Base-by-base conservation (phyloP, 1,284 basidiomycete genomes). In the Farysia itapuensis region DNA sequence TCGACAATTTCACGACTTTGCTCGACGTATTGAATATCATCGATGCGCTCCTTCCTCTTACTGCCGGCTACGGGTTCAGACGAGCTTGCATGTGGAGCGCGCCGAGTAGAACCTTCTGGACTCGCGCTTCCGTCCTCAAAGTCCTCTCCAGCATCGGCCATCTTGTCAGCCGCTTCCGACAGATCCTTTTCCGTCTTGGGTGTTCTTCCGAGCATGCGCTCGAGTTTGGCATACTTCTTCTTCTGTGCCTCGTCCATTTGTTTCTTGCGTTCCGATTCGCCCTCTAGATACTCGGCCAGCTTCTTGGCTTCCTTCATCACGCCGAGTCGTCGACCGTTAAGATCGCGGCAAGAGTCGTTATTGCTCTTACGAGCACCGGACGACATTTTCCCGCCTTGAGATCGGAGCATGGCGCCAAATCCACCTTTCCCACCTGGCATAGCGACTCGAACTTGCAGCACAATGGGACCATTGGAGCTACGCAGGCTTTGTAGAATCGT, bases 251-350 rank as follows among this genome's bases (percentile, higher is more conserved):
- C 65, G 35, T 64, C 53, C 39, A 75, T 52, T 31, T 87, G 88
- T 40, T 87, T 86, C 67, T 88, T 83, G 30, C 93, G 85, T 35
- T 85, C 84, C 0, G 89, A 88, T 66, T 91, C 89, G 22, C 83
- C 82, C 72, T 93, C 90, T 40, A 97, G 83, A 70, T 96, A 89
- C 48, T 90, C 86, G 0, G 90, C 89, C 45, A 97, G 81, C 64
- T 91, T 95, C 77, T 96, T 89, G 2, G 94, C 94, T 71, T 97
- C 92, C 78, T 96, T 96, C 72, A 97, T 85, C 0, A 93, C 95
- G 64, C 89, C 91, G 20, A 98, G 79, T 43, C 92, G 81, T 40
- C 94, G 81, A 0, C 94, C 94, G 57, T 84, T 91, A 36, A 98
- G 81, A 74, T 98, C 95, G 33, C 94, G 81, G 77, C 94, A 98